Conservation (phyloP, 2,329 filamentous ascomycete species). For the Fusarium nodosum region DNA sequence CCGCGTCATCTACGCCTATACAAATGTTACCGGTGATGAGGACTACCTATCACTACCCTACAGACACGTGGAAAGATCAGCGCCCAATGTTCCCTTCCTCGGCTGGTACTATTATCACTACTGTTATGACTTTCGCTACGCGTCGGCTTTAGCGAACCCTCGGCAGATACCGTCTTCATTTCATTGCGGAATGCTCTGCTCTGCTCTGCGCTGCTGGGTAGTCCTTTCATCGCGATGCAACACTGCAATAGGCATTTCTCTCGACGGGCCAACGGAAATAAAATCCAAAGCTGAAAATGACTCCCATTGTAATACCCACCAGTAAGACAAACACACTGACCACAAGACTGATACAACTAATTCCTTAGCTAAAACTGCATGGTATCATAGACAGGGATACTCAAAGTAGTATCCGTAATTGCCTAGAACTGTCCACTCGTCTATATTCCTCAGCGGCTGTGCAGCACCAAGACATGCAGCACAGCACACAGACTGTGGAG, state of each 20-base stretch:
- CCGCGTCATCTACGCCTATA: neutral
- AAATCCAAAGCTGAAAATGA: neutral
- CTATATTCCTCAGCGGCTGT: neutral
- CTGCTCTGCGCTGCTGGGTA: neutral
- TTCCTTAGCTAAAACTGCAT: neutral
- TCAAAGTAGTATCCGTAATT: neutral
- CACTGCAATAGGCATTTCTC: neutral
- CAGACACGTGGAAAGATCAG: constrained; percentile 12
- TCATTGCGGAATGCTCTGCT: constrained; percentile 3
- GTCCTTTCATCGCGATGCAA: neutral
- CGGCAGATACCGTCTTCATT: neutral
- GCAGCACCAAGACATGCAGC: neutral
- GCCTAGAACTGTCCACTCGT: neutral
- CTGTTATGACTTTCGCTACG: neutral
- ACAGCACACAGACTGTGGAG: neutral
- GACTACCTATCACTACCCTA: constrained; percentile 6
- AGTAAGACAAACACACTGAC: neutral
- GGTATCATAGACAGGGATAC: neutral
- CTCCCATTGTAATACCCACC: neutral
- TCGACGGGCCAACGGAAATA: neutral
- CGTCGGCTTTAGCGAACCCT: neutral
- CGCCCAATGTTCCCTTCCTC: neutral
- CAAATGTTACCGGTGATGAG: constrained; percentile 1
- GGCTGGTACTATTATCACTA: neutral
- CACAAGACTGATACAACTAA: constrained; percentile 26